These are phyloP conservation scores for Paecilomyces dactylethromorphus DNA, from an alignment of 2,329 filamentous ascomycete genomes.

Conservation along the genomic window DNA sequence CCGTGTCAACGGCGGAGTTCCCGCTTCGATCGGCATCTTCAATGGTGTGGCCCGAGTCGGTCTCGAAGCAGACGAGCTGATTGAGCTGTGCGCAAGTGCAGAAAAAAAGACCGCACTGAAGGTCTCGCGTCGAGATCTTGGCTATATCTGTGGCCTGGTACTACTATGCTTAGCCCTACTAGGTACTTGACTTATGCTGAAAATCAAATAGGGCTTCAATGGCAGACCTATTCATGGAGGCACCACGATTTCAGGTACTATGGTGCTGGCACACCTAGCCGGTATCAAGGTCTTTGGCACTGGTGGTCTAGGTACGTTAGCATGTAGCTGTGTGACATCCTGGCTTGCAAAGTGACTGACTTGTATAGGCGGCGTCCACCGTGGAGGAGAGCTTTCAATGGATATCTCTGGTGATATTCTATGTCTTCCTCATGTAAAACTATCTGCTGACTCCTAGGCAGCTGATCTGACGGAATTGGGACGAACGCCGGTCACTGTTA, in stretches of 20 bases:
- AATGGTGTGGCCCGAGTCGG: conserved; percentile 79
- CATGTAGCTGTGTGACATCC: too few species aligned
- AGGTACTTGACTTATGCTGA: conserved; percentile 4
- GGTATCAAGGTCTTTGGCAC: conserved; percentile 93
- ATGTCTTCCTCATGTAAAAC: background rate
- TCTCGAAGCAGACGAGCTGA: conserved; percentile 64
- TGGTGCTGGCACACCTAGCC: conserved; percentile 77
- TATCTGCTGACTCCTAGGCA: conserved; percentile 9
- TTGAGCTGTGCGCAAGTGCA: conserved; percentile 59
- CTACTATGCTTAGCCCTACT: conserved; percentile 14
- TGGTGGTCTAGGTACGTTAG: conserved; percentile 62
- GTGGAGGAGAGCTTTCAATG: conserved; percentile 77
- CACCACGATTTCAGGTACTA: conserved; percentile 89
- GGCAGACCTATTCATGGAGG: conserved; percentile 73
- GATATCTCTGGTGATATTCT: conserved; percentile 62
- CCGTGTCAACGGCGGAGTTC: conserved; percentile 71
- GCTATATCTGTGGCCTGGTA: conserved; percentile 72
- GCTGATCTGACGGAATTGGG: conserved; percentile 93
- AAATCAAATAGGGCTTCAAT: conserved; percentile 47
- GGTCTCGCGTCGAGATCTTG: conserved; percentile 79
- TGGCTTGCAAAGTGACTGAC: conserved; percentile 8
- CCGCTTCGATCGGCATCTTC: conserved; percentile 84
- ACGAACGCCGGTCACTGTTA: conserved; percentile 77
- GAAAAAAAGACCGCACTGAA: conserved; percentile 66
- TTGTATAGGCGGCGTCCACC: conserved; percentile 68